These are phyloP conservation scores for Arthrobotrys sphaeroides DNA, from an alignment of 2,329 filamentous ascomycete species.

Conservation along the genomic window DNA sequence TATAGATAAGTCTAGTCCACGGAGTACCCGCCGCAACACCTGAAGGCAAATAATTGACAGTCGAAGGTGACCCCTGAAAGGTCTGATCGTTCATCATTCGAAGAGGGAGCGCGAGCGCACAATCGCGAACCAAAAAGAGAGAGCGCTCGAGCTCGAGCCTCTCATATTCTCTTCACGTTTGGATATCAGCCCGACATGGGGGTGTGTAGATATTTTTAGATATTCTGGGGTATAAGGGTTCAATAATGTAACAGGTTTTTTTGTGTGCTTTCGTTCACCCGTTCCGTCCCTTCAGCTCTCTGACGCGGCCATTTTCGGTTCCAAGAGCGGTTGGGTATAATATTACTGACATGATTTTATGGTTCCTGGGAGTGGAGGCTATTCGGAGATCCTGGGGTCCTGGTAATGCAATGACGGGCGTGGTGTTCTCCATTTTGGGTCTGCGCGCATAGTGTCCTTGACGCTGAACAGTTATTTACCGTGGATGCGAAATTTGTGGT, in stretches of 20 bases:
- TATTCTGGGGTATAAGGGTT: conserved; percentile 25
- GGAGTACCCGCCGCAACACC: conserved; percentile 8
- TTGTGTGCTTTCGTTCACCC: not conserved
- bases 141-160: conserved; percentile 31
- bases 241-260: conserved; percentile 37
- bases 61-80: conserved; percentile 5
- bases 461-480: not conserved
- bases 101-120: conserved; percentile 3
- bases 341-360: not conserved
- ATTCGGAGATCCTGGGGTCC: not conserved
- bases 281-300: conserved; percentile 1
- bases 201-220: conserved; percentile 32
- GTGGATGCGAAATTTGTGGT: not conserved
- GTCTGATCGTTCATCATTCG: too few species aligned
- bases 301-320: conserved; percentile 30
- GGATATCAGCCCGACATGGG: conserved; percentile 4
- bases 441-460: not conserved
- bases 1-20: not conserved
- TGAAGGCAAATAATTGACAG: not conserved
- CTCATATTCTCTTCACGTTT: conserved; percentile 12
- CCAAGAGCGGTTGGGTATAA: conserved; percentile 12
- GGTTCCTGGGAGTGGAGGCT: not conserved
- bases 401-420: not conserved
- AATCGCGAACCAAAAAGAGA: not conserved
- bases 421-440: not conserved